Percentiles rank a stretch among this genome's conserved stretches.
Evolutionary conservation across 2,329 filamentous ascomycete genomes (phyloP).

Genomic region (Neurospora sp.): DNA sequence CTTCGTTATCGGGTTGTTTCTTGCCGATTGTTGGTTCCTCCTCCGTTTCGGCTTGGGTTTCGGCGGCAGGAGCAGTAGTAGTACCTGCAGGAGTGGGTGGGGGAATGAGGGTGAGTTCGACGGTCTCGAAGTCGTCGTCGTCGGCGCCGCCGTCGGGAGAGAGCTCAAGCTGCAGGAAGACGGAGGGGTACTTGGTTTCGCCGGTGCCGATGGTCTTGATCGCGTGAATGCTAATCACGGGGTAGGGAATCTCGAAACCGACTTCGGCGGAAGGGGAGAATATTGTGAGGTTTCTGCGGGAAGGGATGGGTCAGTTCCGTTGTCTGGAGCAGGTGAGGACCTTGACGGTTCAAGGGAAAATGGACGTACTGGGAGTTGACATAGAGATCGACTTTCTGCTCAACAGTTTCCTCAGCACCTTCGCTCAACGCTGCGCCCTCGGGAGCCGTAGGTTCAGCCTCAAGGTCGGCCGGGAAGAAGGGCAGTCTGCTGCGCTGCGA

Average conservation of each 20-base stretch:
- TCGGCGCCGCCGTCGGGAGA: slow-evolving; percentile 46
- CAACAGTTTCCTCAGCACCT: slow-evolving; percentile 27
- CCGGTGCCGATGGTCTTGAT: slow-evolving; percentile 48
- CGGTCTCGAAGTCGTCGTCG: slow-evolving; percentile 52
- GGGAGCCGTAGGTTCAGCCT: slow-evolving; percentile 23
- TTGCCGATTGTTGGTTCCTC: not conserved
- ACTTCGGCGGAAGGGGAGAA: slow-evolving; percentile 48
- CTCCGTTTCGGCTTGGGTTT: slow-evolving; percentile 19
- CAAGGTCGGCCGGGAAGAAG: slow-evolving; percentile 36
- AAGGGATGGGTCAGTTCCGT: slow-evolving; percentile 1
- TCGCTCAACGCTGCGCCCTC: slow-evolving; percentile 25
- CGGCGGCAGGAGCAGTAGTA: slow-evolving; percentile 13
- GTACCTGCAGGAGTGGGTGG: slow-evolving; percentile 11
- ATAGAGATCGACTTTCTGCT: slow-evolving; percentile 45
- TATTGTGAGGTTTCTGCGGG: slow-evolving; percentile 45
- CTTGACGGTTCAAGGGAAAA: not conserved
- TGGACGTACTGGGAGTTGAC: slow-evolving; percentile 45
- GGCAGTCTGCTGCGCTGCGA: slow-evolving; percentile 45
- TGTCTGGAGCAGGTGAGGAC: slow-evolving; percentile 15
- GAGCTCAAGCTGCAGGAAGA: slow-evolving; percentile 62
- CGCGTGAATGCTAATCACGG: slow-evolving; percentile 64
- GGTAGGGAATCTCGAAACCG: slow-evolving; percentile 64
- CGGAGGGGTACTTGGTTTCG: slow-evolving; percentile 31
- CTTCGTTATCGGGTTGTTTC: slow-evolving; percentile 18
- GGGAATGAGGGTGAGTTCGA: slow-evolving; percentile 60